Conservation (phyloP, 1,139 yeast species). For the Spathaspora sp. region DNA sequence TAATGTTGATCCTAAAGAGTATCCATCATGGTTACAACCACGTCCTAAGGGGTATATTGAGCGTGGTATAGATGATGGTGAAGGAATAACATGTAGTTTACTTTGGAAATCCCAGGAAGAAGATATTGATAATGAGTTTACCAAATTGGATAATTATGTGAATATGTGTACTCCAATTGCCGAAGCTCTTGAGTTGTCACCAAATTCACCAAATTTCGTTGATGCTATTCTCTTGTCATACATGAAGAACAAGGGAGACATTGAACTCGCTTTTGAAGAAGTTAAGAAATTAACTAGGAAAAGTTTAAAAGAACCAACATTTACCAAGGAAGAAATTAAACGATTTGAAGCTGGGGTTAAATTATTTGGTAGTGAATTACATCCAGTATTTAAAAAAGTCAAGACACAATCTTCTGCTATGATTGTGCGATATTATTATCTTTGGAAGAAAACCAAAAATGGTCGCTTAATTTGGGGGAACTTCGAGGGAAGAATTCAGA, state of each 20-base stretch:
- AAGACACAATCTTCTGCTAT: slow-evolving; percentile 68
- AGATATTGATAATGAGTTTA: slow-evolving; percentile 31
- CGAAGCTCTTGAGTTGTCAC: slow-evolving; percentile 43
- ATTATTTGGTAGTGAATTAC: slow-evolving; percentile 75
- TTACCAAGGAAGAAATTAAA: slow-evolving; percentile 59
- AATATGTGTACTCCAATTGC: slow-evolving; percentile 59
- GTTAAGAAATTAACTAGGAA: slow-evolving; percentile 51
- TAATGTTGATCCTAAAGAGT: slow-evolving; percentile 42
- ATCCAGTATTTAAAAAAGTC: slow-evolving; percentile 69
- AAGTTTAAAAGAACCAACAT: slow-evolving; percentile 71
- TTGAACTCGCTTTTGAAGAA: slow-evolving; percentile 41
- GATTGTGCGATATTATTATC: slow-evolving; percentile 81
- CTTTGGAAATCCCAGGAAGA: slow-evolving; percentile 60
- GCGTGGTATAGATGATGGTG: slow-evolving; percentile 71
- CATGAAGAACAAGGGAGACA: slow-evolving; percentile 52
- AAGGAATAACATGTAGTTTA: slow-evolving; percentile 54
- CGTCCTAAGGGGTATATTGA: slow-evolving; percentile 82
- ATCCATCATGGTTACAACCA: slow-evolving; percentile 76
- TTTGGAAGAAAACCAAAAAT: slow-evolving; percentile 83
- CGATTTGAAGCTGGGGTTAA: slow-evolving; percentile 76
- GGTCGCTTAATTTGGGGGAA: slow-evolving; percentile 85
- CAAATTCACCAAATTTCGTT: slow-evolving; percentile 70
- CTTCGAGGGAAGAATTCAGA: slow-evolving; percentile 67
- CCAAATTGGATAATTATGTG: slow-evolving; percentile 53
- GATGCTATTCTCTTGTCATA: slow-evolving; percentile 66